Evolutionary conservation across 306 rosid genomes (phyloP), one percentile per base, ranked within the genome.

Genomic region (Medicago arabica): DNA sequence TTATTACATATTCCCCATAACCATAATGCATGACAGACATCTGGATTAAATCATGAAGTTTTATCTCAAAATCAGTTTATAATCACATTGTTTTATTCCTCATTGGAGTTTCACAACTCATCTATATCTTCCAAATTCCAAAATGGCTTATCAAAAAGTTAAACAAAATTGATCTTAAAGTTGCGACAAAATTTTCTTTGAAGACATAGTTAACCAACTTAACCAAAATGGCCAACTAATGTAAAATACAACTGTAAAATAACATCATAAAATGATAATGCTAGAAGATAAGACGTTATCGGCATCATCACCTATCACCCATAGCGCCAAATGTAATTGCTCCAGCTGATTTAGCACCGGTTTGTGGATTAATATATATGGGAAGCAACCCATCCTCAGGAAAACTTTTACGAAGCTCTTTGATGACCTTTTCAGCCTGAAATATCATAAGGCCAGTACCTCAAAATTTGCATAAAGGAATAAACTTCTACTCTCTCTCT

Each of bases 331-430:
- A 96, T 54, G 99, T 92, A 76, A 88, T 87, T 40, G 93, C n/a
- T 62, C 96, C 89, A 71, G 57, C 54, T 38, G 88, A 3, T 23
- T 81, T 50, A 51, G 74, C 74, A 63, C 97, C 99, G 41, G 87
- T 84, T 23, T 25, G 71, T 46, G 98, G 99, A 82, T 90, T 77
- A 82, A 96, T 54, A 67, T 89, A 86, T 67, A 90, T 87, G 62
- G 99, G 96, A 85, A 96, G 96, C 83, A 92, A 86, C 41, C 99
- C 98, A 66, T 96, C 97, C 19, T 83, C 87, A 7, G 99, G 98
- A 77, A 92, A 89, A 68, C 47, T 87, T 76, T 75, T 83, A 54
- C 80, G 71, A 53, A 96, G 69, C 85, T 74, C 83, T 77, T 64
- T 66, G 84, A 96, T 86, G 11, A 87, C 96, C 66, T 90, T 89